Evolutionary conservation across 129 eudicot genomes (phyloP).

Genomic region (Rutidosis leptorrhynchoides): DNA sequence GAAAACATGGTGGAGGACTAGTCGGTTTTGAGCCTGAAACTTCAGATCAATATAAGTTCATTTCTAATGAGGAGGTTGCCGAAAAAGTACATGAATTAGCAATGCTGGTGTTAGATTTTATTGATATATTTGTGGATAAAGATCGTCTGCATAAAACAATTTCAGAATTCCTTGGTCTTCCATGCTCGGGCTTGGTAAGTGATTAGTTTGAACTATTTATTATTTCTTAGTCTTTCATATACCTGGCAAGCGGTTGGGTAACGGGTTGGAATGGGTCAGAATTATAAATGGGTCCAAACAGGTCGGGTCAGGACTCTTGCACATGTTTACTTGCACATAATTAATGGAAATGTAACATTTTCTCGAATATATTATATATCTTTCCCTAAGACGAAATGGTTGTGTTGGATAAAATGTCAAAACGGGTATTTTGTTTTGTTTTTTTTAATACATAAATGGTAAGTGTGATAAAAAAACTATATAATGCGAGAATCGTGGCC

Average conservation of each 20-base stretch:
- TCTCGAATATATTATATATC: not conserved
- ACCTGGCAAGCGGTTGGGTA: too few species aligned
- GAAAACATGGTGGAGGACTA: constrained; percentile 39
- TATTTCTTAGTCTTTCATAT: not conserved
- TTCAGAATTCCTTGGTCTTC: constrained; percentile 39
- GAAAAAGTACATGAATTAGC: constrained; percentile 47
- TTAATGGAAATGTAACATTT: not conserved
- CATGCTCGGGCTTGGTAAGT: constrained; percentile 63
- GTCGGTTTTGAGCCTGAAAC: constrained; percentile 58
- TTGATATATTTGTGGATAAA: constrained; percentile 37
- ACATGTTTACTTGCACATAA: constrained; percentile 7
- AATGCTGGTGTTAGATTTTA: constrained; percentile 38
- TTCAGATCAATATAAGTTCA: constrained; percentile 24
- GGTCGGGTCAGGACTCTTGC: too few species aligned
- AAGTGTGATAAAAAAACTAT: not conserved
- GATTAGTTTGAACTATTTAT: constrained; percentile 10
- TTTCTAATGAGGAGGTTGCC: constrained; percentile 68
- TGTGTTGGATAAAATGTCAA: constrained; percentile 3
- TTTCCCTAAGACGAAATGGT: not conserved
- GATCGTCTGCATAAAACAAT: constrained; percentile 42
- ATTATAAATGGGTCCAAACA: too few species aligned
- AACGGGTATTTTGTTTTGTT: not conserved
- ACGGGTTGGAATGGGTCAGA: too few species aligned
- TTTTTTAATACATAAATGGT: not conserved
- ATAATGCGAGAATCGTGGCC: too few species aligned